A percentile compares a stretch with the other conserved stretches of the same genome.
Conservation (phyloP, 2,329 filamentous ascomycete genomes). For the Colletotrichum sp. region DNA sequence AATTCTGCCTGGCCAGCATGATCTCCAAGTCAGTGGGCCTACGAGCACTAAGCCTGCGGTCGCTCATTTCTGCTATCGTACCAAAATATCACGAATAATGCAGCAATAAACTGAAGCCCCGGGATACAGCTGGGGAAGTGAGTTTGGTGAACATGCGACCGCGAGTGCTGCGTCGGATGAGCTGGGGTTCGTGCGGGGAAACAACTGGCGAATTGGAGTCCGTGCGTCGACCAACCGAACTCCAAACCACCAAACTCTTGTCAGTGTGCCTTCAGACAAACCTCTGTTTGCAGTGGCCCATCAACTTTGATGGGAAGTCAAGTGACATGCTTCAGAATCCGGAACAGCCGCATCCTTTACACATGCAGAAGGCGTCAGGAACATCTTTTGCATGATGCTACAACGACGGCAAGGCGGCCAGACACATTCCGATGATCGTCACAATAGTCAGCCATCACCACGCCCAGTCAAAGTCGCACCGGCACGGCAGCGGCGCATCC, state of each 20-base stretch:
- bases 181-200: background rate
- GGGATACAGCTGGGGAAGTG: background rate
- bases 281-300: background rate
- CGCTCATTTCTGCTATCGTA: background rate
- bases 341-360: background rate
- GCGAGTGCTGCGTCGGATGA: background rate
- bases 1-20: slow-evolving; percentile 28
- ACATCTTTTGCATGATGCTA: background rate
- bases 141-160: background rate
- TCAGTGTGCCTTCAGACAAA: background rate
- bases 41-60: background rate
- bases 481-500: background rate
- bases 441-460: background rate
- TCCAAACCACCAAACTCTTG: background rate
- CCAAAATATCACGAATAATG: background rate
- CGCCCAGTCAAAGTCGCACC: background rate
- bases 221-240: background rate
- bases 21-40: background rate
- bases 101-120: background rate
- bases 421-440: background rate
- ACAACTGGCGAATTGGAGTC: background rate
- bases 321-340: background rate
- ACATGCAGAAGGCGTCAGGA: background rate
- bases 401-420: background rate
- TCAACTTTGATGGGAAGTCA: background rate